Evolutionary conservation across 768 basidiomycete species (phyloP), one percentile per base, ranked within the genome.

Genomic region (Asterophora lycoperdoides): DNA sequence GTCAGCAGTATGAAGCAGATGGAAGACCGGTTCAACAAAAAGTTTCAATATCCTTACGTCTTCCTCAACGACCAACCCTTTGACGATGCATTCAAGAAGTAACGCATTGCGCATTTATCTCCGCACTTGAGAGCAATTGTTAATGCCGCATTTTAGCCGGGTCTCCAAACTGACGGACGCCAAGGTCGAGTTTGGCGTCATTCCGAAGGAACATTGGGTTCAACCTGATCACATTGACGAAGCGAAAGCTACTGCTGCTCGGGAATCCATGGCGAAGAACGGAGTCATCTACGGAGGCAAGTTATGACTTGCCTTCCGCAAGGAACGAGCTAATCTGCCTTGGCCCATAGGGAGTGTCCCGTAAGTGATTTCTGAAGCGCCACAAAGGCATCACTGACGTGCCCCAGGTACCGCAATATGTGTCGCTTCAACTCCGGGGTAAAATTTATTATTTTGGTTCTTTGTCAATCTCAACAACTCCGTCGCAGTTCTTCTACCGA

Each of bases 341-440:
- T 29, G 13, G 53, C 46, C 18, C 53, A 10, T 58, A 89, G 87
- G 86, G 46, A 90, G 87, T 58, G 77, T 90, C 15, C 78, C 88
- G 86, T 89, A 66, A 52, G 83, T 17, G 43, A 40, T 52, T 40
- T 19, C 41, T 45, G 8, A 28, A 18, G 40, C 9, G 41, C 39
- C 26, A 30, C 23, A 28, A 20, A 7, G 14, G 14, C 14, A 5
- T 13, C 39, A 8, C 29, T 51, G 18, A 55, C 26, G 14, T 36
- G 33, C 18, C 41, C 40, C 50, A 76, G 75, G 29, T 95, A 97
- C 60, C 86, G 95, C 47, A 94, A 96, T 58, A 98, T 98, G 95
- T 97, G 95, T 66, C 82, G 95, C 14, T 98, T 82, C 71, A 93
- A 96, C 68, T 93, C 90, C 44, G 93, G 92, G 29, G 90, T 93